Evolutionary conservation across 2,329 filamentous ascomycete genomes (phyloP).

Genomic region (Pseudogymnoascus sp.): DNA sequence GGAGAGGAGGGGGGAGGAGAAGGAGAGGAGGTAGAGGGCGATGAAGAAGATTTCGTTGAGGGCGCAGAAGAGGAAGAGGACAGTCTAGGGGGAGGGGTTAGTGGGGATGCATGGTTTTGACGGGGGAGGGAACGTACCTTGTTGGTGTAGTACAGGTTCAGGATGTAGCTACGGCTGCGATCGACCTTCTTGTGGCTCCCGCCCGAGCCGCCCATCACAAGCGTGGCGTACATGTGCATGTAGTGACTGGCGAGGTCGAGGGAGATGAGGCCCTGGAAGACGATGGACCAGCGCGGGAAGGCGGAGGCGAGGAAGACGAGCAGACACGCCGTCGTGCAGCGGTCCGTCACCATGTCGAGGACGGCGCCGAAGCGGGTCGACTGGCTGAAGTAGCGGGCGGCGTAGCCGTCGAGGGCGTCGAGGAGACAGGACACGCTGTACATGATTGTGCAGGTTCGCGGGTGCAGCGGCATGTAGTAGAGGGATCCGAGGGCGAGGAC

Average conservation of each 20-base stretch:
- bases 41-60: too few relatives aligned
- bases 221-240: conserved; percentile 96
- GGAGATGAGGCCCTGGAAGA: conserved; percentile 90
- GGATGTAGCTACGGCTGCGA: conserved; percentile 74
- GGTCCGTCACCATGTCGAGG: conserved; percentile 97
- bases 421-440: conserved; percentile 94
- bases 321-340: conserved; percentile 91
- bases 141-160: conserved; percentile 96
- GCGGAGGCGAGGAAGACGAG: conserved; percentile 91
- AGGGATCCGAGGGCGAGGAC: conserved; percentile 81
- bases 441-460: conserved; percentile 83
- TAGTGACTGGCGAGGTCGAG: conserved; percentile 95
- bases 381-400: conserved; percentile 81
- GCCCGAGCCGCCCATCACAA: conserved; percentile 74
- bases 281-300: conserved; percentile 85
- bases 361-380: conserved; percentile 94
- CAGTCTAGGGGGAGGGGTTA: too few relatives aligned
- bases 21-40: too few relatives aligned
- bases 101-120: conserved; percentile 12
- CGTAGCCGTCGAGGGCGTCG: conserved; percentile 89
- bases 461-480: conserved; percentile 98
- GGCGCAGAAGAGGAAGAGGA: too few relatives aligned
- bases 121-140: conserved; percentile 55
- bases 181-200: conserved; percentile 91
- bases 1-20: too few relatives aligned